These are phyloP conservation scores for Aspergillus viridinutans DNA, from an alignment of 2,329 filamentous ascomycete genomes.

Conservation along the genomic window DNA sequence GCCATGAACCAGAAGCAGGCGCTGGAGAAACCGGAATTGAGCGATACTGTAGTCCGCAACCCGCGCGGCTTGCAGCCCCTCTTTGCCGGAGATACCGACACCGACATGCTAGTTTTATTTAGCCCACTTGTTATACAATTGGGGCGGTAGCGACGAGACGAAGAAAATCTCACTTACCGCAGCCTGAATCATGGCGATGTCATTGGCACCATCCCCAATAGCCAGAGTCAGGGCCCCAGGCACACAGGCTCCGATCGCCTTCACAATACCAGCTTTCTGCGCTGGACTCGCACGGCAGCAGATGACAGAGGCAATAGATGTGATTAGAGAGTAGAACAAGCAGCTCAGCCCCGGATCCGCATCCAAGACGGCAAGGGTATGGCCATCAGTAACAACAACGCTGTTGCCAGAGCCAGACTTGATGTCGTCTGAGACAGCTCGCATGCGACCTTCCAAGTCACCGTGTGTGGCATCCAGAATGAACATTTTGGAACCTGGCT, in stretches of 20 bases:
- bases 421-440: no score
- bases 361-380: conserved; percentile 76
- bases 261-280: no score
- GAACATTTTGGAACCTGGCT: conserved; percentile 30
- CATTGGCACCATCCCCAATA: conserved; percentile 87
- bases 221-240: conserved; percentile 64
- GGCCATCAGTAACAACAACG: conserved; percentile 89
- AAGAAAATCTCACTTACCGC: conserved; percentile 45
- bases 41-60: conserved; percentile 91
- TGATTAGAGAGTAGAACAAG: no score
- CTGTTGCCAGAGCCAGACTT: conserved; percentile 59
- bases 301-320: no score
- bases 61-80: conserved; percentile 89
- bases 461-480: background rate
- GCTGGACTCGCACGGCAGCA: no score
- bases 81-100: conserved; percentile 86
- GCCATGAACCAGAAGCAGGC: conserved; percentile 81
- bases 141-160: no score
- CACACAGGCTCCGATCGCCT: no score
- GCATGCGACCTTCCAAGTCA: no score
- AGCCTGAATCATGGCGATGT: conserved; percentile 96
- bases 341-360: no score
- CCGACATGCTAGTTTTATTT: conserved; percentile 57
- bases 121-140: no score
- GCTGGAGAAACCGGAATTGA: conserved; percentile 81